Conservation (phyloP, 805 yeast species). For the Suhomyces sp. region DNA sequence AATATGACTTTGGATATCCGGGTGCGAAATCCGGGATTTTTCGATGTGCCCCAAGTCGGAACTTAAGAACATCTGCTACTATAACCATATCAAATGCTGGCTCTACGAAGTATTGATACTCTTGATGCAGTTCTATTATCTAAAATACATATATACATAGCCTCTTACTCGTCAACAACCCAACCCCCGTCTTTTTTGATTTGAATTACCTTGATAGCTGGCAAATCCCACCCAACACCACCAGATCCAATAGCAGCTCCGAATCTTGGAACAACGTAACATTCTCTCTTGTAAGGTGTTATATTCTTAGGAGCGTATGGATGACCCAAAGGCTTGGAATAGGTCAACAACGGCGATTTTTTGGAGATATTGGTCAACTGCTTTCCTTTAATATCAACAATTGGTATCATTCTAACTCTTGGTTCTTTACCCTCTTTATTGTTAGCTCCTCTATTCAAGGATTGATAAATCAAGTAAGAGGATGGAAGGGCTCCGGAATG, state of each 20-base stretch:
- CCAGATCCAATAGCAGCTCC: constrained; percentile 85
- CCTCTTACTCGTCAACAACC: constrained; percentile 36
- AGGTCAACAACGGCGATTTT: constrained; percentile 68
- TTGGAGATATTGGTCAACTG: constrained; percentile 79
- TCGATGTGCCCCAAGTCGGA: too few relatives aligned
- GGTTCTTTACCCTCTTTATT: constrained; percentile 40
- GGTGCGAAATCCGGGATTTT: too few relatives aligned
- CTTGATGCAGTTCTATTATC: background rate
- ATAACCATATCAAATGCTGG: too few relatives aligned
- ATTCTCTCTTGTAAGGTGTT: constrained; percentile 68
- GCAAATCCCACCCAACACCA: constrained; percentile 86
- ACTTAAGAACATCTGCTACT: too few relatives aligned
- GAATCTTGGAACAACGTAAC: constrained; percentile 87
- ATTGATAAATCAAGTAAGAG: constrained; percentile 68
- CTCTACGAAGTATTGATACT: too few relatives aligned
- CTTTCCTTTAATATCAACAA: constrained; percentile 72
- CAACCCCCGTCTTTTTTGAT: constrained; percentile 66
- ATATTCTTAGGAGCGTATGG: constrained; percentile 80
- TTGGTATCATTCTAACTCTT: constrained; percentile 65
- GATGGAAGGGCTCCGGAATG: constrained; percentile 72
- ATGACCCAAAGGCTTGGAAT: constrained; percentile 88
- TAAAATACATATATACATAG: background rate
- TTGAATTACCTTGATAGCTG: constrained; percentile 75
- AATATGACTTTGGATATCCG: too few relatives aligned
- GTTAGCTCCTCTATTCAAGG: constrained; percentile 57